Conservation (phyloP, 768 basidiomycete genomes). For the Amanita pallidorosea region DNA sequence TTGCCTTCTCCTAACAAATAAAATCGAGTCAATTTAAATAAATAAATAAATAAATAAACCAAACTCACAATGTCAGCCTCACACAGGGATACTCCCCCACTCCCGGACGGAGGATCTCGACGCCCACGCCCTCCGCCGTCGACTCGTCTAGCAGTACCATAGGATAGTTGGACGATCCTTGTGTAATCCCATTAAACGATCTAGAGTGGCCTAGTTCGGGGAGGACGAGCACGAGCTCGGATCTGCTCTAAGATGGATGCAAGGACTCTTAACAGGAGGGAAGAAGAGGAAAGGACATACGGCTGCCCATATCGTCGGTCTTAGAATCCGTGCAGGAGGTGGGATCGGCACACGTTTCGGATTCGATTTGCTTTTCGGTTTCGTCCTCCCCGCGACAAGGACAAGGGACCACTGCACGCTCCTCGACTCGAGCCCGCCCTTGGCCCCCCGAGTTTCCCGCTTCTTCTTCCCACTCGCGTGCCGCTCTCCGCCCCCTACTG, state of each 20-base stretch:
- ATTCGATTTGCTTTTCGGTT: neutral
- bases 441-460: neutral
- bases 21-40: no score
- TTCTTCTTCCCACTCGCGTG: neutral
- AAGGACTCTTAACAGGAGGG: no score
- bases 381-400: neutral
- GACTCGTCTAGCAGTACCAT: slow-evolving; percentile 5
- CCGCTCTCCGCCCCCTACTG: no score
- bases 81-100: neutral
- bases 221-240: slow-evolving; percentile 4
- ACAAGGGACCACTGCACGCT: neutral
- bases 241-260: no score
- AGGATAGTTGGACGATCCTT: slow-evolving; percentile 4
- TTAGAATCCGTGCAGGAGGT: neutral
- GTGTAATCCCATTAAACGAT: slow-evolving; percentile 1
- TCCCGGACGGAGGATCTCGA: neutral
- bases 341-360: neutral
- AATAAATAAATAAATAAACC: no score
- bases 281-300: neutral
- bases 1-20: slow-evolving; percentile 2
- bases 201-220: slow-evolving; percentile 4
- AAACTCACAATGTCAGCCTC: neutral
- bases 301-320: neutral
- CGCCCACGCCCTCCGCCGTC: neutral
- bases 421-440: neutral